These are phyloP conservation scores for Ilex paraguariensis DNA, from an alignment of 305 asterid species.

Conservation along the genomic window DNA sequence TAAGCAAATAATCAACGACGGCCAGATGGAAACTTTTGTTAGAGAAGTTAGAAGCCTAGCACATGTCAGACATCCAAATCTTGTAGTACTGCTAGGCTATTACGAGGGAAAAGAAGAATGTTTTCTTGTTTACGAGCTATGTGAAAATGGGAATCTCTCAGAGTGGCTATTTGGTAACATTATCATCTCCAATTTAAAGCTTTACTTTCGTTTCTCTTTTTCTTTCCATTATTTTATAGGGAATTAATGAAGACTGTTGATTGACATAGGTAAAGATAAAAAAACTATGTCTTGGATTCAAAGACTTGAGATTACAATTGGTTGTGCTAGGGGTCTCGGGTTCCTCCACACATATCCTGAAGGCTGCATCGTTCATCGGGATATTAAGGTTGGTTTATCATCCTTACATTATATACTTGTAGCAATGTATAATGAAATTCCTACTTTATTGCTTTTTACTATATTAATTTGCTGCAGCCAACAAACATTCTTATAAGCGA, in stretches of 20 bases:
- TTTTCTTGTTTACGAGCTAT: conserved; percentile 74
- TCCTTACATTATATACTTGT: background rate
- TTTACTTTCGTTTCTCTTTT: background rate
- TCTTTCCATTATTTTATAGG: background rate
- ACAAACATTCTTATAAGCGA: conserved; percentile 64
- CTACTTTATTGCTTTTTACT: background rate
- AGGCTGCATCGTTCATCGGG: conserved; percentile 79
- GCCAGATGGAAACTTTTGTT: conserved; percentile 77
- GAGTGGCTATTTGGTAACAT: conserved; percentile 74
- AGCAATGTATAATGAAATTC: background rate
- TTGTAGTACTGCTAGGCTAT: conserved; percentile 59
- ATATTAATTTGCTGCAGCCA: conserved; percentile 43
- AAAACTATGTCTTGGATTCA: conserved; percentile 50
- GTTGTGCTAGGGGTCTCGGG: conserved; percentile 64
- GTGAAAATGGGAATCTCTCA: conserved; percentile 75
- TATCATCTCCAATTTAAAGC: background rate
- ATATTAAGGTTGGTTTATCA: conserved; percentile 48
- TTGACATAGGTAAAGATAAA: conserved; percentile 49
- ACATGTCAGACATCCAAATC: conserved; percentile 73
- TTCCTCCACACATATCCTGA: conserved; percentile 66
- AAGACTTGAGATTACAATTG: conserved; percentile 57
- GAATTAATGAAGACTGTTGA: background rate
- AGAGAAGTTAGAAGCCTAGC: conserved; percentile 78
- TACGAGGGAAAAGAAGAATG: conserved; percentile 76
- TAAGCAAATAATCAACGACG: conserved; percentile 73